phyloP scores from a whole-genome alignment of 2,329 filamentous ascomycete genomes.

The Neofusicoccum umdonicola region DNA sequence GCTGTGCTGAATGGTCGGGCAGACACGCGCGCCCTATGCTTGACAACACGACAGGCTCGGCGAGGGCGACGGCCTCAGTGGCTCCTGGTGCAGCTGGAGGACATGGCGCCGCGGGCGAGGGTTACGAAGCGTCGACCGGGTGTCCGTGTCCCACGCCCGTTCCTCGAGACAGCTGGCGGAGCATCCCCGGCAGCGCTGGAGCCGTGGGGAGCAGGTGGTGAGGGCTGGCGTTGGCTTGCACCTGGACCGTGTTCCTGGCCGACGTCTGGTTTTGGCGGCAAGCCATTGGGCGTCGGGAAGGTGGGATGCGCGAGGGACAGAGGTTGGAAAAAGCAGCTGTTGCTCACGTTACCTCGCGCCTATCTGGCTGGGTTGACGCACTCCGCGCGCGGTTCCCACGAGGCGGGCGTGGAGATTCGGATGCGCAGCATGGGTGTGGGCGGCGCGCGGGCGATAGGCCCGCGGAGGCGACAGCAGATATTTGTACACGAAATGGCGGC shows the following conservation, averaged over 20 bases:
- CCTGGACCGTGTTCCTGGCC: background rate
- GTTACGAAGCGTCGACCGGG: background rate
- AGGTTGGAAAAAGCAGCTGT: background rate
- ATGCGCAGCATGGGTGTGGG: background rate
- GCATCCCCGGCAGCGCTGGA: background rate
- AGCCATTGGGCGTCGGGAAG: background rate
- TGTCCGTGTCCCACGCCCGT: background rate
- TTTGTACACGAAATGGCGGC: constrained; percentile 4
- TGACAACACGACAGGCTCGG: background rate
- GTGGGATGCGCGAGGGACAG: background rate
- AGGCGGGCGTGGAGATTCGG: constrained; percentile 6
- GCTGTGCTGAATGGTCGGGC: constrained; percentile 1
- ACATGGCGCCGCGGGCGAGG: background rate
- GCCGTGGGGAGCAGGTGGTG: background rate
- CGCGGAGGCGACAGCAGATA: constrained; percentile 1
- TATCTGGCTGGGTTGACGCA: background rate
- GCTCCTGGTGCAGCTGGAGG: background rate
- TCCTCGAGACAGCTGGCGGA: background rate
- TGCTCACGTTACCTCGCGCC: background rate
- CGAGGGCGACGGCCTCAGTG: background rate
- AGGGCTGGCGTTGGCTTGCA: background rate
- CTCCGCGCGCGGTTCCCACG: background rate
- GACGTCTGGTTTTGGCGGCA: background rate
- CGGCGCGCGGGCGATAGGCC: constrained; percentile 2
- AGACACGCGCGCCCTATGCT: background rate